Evolutionary conservation across 78 protist species (phyloP), one percentile per base, ranked within the genome.

Genomic region (Dictyostelium intermedium): DNA sequence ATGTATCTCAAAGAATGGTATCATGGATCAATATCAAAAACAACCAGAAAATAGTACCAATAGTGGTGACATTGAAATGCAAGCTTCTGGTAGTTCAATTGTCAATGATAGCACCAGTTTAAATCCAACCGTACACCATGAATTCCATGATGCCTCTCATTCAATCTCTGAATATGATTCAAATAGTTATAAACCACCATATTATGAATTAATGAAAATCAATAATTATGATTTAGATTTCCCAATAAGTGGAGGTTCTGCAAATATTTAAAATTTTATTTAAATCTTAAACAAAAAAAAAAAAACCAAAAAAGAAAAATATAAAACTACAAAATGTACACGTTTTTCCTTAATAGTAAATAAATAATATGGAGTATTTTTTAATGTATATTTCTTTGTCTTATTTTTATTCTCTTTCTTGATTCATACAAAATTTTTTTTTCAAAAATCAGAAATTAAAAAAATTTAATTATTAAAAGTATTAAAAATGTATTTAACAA

Each of bases 1-100:
- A 13, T 23, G n/a, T 23, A 79, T 61, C 9, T 76, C 93, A 11
- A 37, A 87, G 66, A 69, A 79, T 37, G 93, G 93, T 63, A 60
- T 87, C 6, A 53, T 87, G 45, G 93, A 87, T 41, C 23, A 20
- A 80, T 80, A 80, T 47, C 72, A 80, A 47, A 39, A 80, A 18
- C 79, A 61, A 61, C 30, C 10, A 72, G 18, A 2, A 13, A 20
- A 72, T 30, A 25, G 25, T 4, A 3, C 8, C 16, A 66, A 66
- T 27, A 66, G 32, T 66, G 74, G 8, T 11, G 35, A 27, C 7
- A 66, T 66, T 66, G 74, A 66, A 66, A 66, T 66, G 43, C 45
- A 72, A 72, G 79, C 37, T 34, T 32, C 37, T 32, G 43, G 25
- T 30, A 32, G 25, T 32, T 72, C 79, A 72, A 14, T 35, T 2